Evolutionary conservation across 1,284 basidiomycete species (phyloP), one percentile per base, ranked within the genome.

Genomic region (Austroboletus rostrupii): DNA sequence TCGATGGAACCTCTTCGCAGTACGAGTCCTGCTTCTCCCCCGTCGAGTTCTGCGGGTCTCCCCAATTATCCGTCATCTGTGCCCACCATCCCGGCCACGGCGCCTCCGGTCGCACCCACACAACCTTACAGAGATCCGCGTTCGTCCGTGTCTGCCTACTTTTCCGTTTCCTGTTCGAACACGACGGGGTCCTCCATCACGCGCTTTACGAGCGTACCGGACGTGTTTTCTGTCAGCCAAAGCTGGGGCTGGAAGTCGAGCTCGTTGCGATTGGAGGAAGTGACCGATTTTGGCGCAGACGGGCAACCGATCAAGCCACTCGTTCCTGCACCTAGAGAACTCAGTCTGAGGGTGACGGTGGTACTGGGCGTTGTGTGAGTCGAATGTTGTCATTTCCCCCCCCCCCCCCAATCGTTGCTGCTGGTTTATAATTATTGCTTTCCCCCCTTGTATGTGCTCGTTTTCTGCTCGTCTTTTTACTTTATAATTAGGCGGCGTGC

Each of bases 161-260:
- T 97, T 62, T 80, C 81, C 40, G 86, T 97, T 54, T 82, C 81
- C 52, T 95, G 92, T 61, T 82, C 88, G 1, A 88, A 81, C 48
- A 83, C 87, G 12, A 84, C 89, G 7, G 92, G 94, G 8, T 83
- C 86, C 4, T 86, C 85, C 20, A 75, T 93, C 60, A 93, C 91
- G 41, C 78, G 85, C 42, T 97, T 97, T 65, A 80, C 83, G 50
- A 92, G 89, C 53, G 82, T 86, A 1, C 94, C 93, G 2, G 93
- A 97, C 65, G 77, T 81, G 43, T 97, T 97, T 63, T 78, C 83
- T 20, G 76, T 93, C 42, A 79, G 79, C 55, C 84, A 87, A 70
- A 87, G 87, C 60, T 89, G 86, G 87, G 86, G 87, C 1, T 90
- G 87, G 86, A 90, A 88, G 70, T 81, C 80, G 54, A 83, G 83